Base-by-base conservation (phyloP, 2,329 filamentous ascomycete species). In the Colletotrichum endophyticum region DNA sequence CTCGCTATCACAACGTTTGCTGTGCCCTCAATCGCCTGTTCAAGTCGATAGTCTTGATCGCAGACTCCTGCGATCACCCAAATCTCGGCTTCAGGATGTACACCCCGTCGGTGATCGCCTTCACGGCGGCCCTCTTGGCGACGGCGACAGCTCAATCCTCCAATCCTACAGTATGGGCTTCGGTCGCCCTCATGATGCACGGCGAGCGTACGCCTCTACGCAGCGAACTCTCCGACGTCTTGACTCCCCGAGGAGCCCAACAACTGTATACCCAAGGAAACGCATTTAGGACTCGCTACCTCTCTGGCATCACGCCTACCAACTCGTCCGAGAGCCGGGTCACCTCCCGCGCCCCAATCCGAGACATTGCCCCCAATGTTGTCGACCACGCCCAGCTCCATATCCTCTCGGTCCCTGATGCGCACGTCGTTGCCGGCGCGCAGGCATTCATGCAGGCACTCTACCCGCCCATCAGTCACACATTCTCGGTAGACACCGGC, bases 361-460 rank as follows among this genome's bases (percentile, higher is more conserved):
- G 84, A 13, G 86, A 84, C 49, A 82, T 92, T 36, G 80, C 84
- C 22, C 66, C 78, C 11, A 81, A 88, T 74, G 83, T 84, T n/a
- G 86, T 92, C 64, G 86, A 91, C 79, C 90, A 89, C 75, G 79
- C 74, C 3, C 87, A 91, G 79, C 79, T 92, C 22, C 81, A 82
- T 36, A 79, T 90, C 39, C 78, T 85, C 36, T 85, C 87, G 25
- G 86, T 81, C 44, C 81, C 84, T 6, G 86, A 89, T 67, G 82
- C 84, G 30, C 89, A 85, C 80, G 81, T 96, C 36, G 91, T 92
- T 68, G 92, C 90, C 76, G 92, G 95, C 4, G 95, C 95, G 39
- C 87, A 91, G 68, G 95, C 93, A 1, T 98, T 98, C 84, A 86
- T 97, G 79, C 96, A 98, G 83, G 95, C 94, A 6, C 88, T 98